Percentiles rank a stretch among this genome's conserved stretches.
phyloP scores from a whole-genome alignment of 2,329 filamentous ascomycete genomes.

The Hymenoscyphus occultus region DNA sequence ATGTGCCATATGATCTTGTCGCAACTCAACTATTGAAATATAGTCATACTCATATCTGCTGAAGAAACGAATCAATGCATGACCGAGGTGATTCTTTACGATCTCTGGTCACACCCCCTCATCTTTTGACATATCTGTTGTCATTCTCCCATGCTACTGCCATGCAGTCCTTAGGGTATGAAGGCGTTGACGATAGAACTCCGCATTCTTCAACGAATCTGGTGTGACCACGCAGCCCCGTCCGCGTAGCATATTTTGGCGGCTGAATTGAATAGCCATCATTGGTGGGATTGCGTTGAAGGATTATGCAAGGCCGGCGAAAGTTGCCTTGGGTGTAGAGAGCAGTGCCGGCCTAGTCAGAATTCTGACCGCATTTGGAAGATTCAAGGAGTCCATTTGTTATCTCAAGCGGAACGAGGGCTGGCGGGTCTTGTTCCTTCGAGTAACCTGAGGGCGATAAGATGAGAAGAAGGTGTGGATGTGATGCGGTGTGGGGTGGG shows the following conservation, averaged over 20 bases:
- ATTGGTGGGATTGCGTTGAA: constrained; percentile 3
- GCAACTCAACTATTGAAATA: background rate
- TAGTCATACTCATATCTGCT: background rate
- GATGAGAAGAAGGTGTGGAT: background rate
- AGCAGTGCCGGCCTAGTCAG: background rate
- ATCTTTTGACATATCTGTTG: background rate
- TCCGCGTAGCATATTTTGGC: constrained; percentile 1
- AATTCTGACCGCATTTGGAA: background rate
- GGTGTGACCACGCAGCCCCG: background rate
- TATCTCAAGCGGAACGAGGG: constrained; percentile 4
- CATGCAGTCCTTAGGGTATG: background rate
- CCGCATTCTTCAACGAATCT: background rate
- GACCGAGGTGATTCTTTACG: background rate
- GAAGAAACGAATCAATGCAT: constrained; percentile 2
- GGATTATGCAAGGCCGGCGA: constrained; percentile 5
- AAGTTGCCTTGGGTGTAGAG: background rate
- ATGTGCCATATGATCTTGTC: background rate
- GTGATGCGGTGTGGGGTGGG: background rate
- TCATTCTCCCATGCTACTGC: background rate
- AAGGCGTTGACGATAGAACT: background rate
- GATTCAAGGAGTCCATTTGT: background rate
- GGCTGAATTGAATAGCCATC: background rate
- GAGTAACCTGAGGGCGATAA: background rate
- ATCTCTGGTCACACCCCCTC: background rate
- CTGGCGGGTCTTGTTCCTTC: background rate